A percentile compares a stretch with the other conserved stretches of the same genome.
Conservation (phyloP, 805 yeast species). For the Lachancea quebecensis region DNA sequence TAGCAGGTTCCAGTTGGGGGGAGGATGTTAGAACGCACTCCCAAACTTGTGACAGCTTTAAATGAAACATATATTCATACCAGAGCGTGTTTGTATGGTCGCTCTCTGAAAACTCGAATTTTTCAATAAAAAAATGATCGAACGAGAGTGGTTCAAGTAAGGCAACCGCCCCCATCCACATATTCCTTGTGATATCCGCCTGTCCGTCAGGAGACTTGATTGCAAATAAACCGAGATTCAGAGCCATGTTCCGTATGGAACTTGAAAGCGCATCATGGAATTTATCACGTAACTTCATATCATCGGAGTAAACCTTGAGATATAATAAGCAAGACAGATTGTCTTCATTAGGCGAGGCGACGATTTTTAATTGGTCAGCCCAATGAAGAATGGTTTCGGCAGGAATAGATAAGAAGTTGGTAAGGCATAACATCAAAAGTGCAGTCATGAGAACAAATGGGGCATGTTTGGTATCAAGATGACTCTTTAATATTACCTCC, state of each 20-base stretch:
- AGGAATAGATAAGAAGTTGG: background rate
- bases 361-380: background rate
- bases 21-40: background rate
- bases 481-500: background rate
- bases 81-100: no score
- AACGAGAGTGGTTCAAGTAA: conserved; percentile 1
- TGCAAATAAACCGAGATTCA: conserved; percentile 3
- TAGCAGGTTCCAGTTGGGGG: background rate
- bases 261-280: background rate
- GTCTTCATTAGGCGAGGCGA: background rate
- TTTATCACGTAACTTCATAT: background rate
- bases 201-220: background rate
- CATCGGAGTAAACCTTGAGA: background rate
- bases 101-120: background rate
- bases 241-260: conserved; percentile 2
- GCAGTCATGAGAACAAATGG: background rate
- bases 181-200: background rate
- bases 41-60: conserved; percentile 1
- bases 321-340: conserved; percentile 6
- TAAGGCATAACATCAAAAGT: conserved; percentile 1
- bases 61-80: background rate
- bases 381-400: background rate
- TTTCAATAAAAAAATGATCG: background rate
- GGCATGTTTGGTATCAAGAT: background rate
- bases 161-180: conserved; percentile 6